phyloP scores from a whole-genome alignment of 106 monocot genomes.

The Triglochin maritima region DNA sequence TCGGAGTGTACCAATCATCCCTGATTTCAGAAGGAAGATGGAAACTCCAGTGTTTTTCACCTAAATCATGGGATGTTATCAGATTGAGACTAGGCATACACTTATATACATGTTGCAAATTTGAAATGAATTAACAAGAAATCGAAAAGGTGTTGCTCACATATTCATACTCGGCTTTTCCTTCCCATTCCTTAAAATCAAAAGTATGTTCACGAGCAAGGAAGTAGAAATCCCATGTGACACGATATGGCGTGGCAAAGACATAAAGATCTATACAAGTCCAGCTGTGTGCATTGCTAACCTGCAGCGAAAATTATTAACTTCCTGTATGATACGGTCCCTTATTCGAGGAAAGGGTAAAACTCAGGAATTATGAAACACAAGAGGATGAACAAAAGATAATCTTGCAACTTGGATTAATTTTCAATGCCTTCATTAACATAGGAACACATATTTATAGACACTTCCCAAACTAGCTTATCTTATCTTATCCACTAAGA shows the following conservation, averaged over 20 bases:
- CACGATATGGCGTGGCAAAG: conserved; percentile 88
- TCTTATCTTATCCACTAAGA: too few species aligned
- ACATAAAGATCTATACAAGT: conserved; percentile 96
- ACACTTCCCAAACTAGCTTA: background rate
- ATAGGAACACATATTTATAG: background rate
- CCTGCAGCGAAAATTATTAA: conserved; percentile 20
- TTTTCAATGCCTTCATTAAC: background rate
- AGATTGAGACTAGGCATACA: background rate
- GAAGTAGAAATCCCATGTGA: conserved; percentile 97
- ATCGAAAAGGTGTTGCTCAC: conserved; percentile 32
- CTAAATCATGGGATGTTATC: conserved; percentile 16
- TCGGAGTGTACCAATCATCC: conserved; percentile 75
- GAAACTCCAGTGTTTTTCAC: conserved; percentile 59
- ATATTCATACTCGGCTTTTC: conserved; percentile 71
- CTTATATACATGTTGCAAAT: background rate
- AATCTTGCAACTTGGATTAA: background rate
- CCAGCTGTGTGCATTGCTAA: conserved; percentile 74
- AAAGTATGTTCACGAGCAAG: conserved; percentile 71
- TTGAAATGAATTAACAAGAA: background rate
- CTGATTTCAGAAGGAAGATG: conserved; percentile 71
- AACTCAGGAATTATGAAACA: background rate
- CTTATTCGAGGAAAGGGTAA: too few species aligned
- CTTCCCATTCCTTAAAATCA: conserved; percentile 78
- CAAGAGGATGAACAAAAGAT: background rate
- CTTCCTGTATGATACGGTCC: too few species aligned